Conservation (phyloP, 768 basidiomycete genomes). For the Mycena indigotica region DNA sequence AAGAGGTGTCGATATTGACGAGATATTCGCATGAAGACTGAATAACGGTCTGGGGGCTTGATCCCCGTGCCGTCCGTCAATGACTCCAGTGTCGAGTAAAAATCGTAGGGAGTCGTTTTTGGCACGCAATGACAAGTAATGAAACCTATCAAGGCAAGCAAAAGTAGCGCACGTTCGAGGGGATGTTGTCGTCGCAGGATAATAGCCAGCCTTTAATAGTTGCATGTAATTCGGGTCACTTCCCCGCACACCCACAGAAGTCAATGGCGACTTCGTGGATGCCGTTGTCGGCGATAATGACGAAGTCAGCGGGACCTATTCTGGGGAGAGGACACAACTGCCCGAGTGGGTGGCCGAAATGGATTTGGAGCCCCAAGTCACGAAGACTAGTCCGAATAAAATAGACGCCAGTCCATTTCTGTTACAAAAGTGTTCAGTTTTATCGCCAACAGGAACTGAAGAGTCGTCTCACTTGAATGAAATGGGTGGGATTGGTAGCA, state of each 20-base stretch:
- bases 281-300: slow-evolving; percentile 9
- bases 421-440: background rate
- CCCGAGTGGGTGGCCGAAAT: slow-evolving; percentile 21
- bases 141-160: background rate
- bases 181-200: background rate
- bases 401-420: background rate
- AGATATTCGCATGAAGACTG: background rate
- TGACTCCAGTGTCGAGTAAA: background rate
- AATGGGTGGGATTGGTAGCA: no score
- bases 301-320: slow-evolving; percentile 7
- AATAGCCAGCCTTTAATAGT: background rate
- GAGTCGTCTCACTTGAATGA: background rate
- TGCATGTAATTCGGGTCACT: background rate
- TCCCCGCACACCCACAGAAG: slow-evolving; percentile 16
- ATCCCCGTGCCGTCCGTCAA: background rate
- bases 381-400: background rate
- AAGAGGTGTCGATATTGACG: background rate
- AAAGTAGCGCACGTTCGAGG: background rate
- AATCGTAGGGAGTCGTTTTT: background rate
- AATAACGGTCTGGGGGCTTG: background rate
- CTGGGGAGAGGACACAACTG: slow-evolving; percentile 6
- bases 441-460: background rate
- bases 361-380: slow-evolving; percentile 15
- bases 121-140: background rate
- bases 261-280: slow-evolving; percentile 17